Percentiles rank a stretch among this genome's conserved stretches.
Evolutionary conservation across 208 protist genomes (phyloP).

Genomic region (Acanthamoeba lenticulata): DNA sequence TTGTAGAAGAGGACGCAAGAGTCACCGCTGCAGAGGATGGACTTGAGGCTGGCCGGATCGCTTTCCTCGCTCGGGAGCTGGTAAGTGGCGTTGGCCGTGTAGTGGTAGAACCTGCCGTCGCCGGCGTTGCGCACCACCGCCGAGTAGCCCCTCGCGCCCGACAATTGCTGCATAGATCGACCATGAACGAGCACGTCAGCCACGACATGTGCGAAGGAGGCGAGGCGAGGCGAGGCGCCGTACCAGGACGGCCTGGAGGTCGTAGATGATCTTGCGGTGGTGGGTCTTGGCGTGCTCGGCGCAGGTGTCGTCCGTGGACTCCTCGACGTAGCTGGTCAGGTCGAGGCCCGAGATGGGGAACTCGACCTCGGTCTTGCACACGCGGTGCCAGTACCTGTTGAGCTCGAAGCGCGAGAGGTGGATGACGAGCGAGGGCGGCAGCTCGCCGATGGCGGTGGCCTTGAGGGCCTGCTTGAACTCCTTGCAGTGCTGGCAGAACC

Average conservation of each 20-base stretch:
- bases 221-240: no score
- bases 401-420: slow-evolving; percentile 47
- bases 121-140: not conserved
- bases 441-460: slow-evolving; percentile 29
- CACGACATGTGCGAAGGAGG: not conserved
- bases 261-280: not conserved
- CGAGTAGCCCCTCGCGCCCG: slow-evolving; percentile 17
- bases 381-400: not conserved
- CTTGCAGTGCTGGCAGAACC: slow-evolving; percentile 57
- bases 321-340: slow-evolving; percentile 23
- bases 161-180: not conserved
- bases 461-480: slow-evolving; percentile 40
- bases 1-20: slow-evolving; percentile 40
- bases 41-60: slow-evolving; percentile 18
- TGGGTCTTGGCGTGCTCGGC: not conserved
- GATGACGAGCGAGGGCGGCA: not conserved
- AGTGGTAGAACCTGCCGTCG: slow-evolving; percentile 40
- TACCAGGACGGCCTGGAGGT: slow-evolving; percentile 28
- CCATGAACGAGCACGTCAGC: not conserved
- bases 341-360: slow-evolving; percentile 9
- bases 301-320: not conserved
- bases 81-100: slow-evolving; percentile 30
- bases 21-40: slow-evolving; percentile 28
- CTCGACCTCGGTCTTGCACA: slow-evolving; percentile 31
- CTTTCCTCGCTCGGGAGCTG: not conserved